Conservation (phyloP, 108 stramenopile genomes). For the Tribonema minus region DNA sequence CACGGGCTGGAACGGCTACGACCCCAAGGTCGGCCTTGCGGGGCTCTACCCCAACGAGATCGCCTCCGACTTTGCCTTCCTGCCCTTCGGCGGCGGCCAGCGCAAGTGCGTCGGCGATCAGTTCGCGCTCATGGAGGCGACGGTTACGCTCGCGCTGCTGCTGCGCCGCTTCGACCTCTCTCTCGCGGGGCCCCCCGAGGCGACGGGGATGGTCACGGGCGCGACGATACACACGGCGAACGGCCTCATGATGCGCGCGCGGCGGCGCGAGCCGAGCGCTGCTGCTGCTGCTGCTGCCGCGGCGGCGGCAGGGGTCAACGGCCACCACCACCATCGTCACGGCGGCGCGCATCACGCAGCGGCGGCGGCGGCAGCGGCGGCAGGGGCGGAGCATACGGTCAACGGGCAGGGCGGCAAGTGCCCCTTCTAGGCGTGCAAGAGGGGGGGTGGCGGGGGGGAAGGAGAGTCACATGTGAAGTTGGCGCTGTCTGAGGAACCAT, state of each 20-base stretch:
- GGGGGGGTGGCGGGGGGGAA: too few relatives aligned
- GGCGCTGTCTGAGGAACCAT: too few relatives aligned
- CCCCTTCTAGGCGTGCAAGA: too few relatives aligned
- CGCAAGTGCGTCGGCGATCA: constrained; percentile 94
- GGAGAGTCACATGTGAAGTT: too few relatives aligned
- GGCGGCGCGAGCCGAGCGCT: too few relatives aligned
- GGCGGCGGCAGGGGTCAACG: too few relatives aligned
- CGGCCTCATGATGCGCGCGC: constrained; percentile 40
- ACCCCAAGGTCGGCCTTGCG: not conserved
- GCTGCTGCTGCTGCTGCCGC: too few relatives aligned
- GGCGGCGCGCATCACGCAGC: too few relatives aligned
- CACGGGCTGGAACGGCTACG: constrained; percentile 15
- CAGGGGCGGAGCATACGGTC: too few relatives aligned
- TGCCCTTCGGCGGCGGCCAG: constrained; percentile 88
- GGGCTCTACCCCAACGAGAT: constrained; percentile 38
- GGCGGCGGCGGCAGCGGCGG: too few relatives aligned
- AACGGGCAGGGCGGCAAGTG: too few relatives aligned
- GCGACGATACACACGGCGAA: constrained; percentile 41
- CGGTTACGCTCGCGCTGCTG: constrained; percentile 67
- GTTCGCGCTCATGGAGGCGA: constrained; percentile 87
- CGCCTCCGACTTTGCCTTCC: constrained; percentile 72
- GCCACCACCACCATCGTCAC: too few relatives aligned
- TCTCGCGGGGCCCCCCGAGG: constrained; percentile 8
- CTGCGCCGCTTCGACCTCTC: constrained; percentile 19
- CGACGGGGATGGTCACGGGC: constrained; percentile 37